Conservation (phyloP, 1,284 basidiomycete species). For the Puccinia sorghi region DNA sequence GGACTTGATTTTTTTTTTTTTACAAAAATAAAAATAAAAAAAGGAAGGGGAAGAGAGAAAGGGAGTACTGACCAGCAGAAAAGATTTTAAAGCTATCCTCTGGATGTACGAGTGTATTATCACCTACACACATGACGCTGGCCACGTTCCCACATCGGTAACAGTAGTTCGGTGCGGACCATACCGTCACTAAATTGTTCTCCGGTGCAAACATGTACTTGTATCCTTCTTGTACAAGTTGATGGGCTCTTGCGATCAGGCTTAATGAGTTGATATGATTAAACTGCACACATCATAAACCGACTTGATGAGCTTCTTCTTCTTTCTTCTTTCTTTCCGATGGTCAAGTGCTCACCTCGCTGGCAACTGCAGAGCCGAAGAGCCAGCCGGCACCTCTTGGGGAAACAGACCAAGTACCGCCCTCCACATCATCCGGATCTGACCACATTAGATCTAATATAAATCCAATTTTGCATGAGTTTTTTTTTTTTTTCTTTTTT, state of each 20-base stretch:
- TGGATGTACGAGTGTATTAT: conserved; percentile 54
- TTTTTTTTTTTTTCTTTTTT: not conserved
- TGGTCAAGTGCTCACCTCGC: conserved; percentile 65
- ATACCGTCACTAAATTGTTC: conserved; percentile 36
- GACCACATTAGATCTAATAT: conserved; percentile 90
- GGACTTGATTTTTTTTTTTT: no score
- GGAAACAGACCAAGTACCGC: conserved; percentile 88
- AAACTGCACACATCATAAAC: conserved; percentile 64
- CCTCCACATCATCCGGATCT: conserved; percentile 81
- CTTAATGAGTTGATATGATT: conserved; percentile 82
- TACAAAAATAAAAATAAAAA: not conserved
- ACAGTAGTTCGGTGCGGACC: conserved; percentile 39
- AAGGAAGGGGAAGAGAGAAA: not conserved
- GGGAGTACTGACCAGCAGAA: conserved; percentile 56
- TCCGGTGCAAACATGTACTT: conserved; percentile 41
- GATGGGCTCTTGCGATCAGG: conserved; percentile 88
- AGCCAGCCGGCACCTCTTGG: conserved; percentile 94
- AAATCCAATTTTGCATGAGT: not conserved
- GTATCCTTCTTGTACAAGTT: conserved; percentile 71
- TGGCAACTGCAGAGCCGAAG: conserved; percentile 83
- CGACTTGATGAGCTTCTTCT: conserved; percentile 30
- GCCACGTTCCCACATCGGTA: conserved; percentile 58
- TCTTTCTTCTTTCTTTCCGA: conserved; percentile 1
- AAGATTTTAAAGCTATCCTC: conserved; percentile 60
- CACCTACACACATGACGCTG: conserved; percentile 57